Percentiles rank a stretch among this genome's conserved stretches.
phyloP scores from a whole-genome alignment of 2,329 filamentous ascomycete species.

The Rutstroemia sp. region DNA sequence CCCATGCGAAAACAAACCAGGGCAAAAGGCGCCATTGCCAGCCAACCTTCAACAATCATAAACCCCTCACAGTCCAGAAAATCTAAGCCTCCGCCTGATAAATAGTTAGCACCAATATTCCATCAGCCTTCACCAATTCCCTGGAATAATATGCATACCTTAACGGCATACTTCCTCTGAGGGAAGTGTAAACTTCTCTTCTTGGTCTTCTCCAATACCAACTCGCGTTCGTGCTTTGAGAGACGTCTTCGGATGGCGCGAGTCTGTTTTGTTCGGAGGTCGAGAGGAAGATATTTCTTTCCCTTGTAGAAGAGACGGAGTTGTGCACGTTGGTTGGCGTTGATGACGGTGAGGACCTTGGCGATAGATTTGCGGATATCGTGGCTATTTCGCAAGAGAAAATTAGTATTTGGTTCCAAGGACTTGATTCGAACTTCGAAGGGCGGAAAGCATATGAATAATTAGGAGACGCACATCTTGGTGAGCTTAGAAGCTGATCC shows the following conservation, averaged over 20 bases:
- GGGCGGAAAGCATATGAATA: neutral
- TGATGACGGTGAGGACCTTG: conserved; percentile 98
- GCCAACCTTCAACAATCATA: conserved; percentile 18
- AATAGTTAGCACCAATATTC: conserved; percentile 11
- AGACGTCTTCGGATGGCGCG: conserved; percentile 94
- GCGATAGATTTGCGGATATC: conserved; percentile 99
- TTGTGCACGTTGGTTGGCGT: conserved; percentile 97
- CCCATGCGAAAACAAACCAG: conserved; percentile 18
- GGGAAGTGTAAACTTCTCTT: conserved; percentile 96
- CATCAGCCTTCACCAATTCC: neutral
- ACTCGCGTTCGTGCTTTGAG: conserved; percentile 81
- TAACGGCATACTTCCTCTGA: conserved; percentile 97
- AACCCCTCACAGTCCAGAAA: conserved; percentile 17
- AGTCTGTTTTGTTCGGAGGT: conserved; percentile 97
- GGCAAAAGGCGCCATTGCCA: conserved; percentile 16
- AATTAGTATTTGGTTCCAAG: neutral
- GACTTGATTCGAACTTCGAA: neutral
- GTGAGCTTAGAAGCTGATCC: conserved; percentile 93
- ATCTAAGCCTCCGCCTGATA: conserved; percentile 28
- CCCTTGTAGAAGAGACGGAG: conserved; percentile 99
- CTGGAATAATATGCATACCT: conserved; percentile 44
- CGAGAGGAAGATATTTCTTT: conserved; percentile 99
- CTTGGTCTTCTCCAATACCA: conserved; percentile 87
- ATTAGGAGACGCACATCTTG: conserved; percentile 69
- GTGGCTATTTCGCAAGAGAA: conserved; percentile 53